Conservation (phyloP, 192 early-diverging fungal species). For the Backusella morwellensis region DNA sequence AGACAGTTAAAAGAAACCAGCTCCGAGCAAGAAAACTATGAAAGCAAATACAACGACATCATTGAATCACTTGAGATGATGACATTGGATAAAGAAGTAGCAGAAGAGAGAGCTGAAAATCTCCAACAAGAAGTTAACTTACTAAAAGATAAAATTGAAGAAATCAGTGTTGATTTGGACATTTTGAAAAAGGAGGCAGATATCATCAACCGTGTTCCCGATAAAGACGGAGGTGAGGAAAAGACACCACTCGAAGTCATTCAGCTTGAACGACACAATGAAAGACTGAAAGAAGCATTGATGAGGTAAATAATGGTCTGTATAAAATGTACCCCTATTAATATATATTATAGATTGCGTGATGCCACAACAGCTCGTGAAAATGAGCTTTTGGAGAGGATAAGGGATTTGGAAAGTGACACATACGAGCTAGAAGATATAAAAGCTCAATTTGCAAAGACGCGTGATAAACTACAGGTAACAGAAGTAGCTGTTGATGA, state of each 20-base stretch:
- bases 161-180: slow-evolving; percentile 68
- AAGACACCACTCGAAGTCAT: slow-evolving; percentile 53
- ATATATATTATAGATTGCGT: slow-evolving; percentile 53
- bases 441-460: slow-evolving; percentile 52
- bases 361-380: slow-evolving; percentile 78
- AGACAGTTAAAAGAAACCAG: slow-evolving; percentile 52
- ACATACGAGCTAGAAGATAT: slow-evolving; percentile 53
- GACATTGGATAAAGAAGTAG: slow-evolving; percentile 89
- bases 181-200: slow-evolving; percentile 62
- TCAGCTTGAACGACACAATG: slow-evolving; percentile 82
- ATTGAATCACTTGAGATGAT: slow-evolving; percentile 83
- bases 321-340: not conserved
- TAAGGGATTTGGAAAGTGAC: slow-evolving; percentile 76
- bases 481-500: slow-evolving; percentile 83
- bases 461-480: slow-evolving; percentile 52
- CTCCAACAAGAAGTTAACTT: slow-evolving; percentile 68
- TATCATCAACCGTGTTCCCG: slow-evolving; percentile 26
- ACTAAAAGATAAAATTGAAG: slow-evolving; percentile 80
- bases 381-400: slow-evolving; percentile 53
- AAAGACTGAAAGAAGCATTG: slow-evolving; percentile 85
- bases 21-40: slow-evolving; percentile 63
- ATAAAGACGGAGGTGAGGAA: slow-evolving; percentile 34
- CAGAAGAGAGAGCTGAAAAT: slow-evolving; percentile 80
- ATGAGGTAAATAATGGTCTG: slow-evolving; percentile 46
- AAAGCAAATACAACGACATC: slow-evolving; percentile 69